A percentile compares a stretch with the other conserved stretches of the same genome.
Conservation (phyloP, 1,139 yeast species). For the Arxiozyma slooffiae region DNA sequence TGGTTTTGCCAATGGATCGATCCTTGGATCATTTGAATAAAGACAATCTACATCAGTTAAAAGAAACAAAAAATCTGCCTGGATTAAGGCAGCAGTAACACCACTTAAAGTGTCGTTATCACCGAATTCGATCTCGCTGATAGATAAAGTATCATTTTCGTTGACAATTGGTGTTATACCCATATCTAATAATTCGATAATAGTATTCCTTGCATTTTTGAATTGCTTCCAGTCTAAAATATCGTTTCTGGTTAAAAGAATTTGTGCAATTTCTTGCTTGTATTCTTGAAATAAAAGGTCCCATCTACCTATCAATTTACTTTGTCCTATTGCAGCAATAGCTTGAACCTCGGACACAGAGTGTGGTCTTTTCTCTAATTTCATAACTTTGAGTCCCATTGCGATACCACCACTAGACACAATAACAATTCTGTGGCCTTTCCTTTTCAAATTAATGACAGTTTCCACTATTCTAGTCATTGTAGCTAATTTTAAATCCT, state of each 20-base stretch:
- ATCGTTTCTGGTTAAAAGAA: conserved; percentile 82
- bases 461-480: conserved; percentile 90
- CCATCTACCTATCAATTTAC: conserved; percentile 81
- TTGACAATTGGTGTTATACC: conserved; percentile 92
- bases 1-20: conserved; percentile 76
- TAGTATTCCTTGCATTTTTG: conserved; percentile 83
- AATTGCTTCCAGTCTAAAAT: conserved; percentile 87
- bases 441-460: conserved; percentile 70
- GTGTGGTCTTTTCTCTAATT: conserved; percentile 58
- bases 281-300: conserved; percentile 77
- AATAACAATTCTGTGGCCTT: conserved; percentile 81
- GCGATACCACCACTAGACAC: conserved; percentile 97
- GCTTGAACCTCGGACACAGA: conserved; percentile 80
- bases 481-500: conserved; percentile 82
- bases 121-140: conserved; percentile 89
- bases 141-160: conserved; percentile 90
- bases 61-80: conserved; percentile 83
- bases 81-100: conserved; percentile 92
- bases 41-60: conserved; percentile 96
- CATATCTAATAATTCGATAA: conserved; percentile 71
- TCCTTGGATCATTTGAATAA: conserved; percentile 84
- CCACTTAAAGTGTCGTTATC: conserved; percentile 95
- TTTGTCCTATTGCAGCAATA: conserved; percentile 94
- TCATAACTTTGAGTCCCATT: conserved; percentile 76
- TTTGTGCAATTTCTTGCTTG: conserved; percentile 83